Base-by-base conservation (phyloP, 148 eudicot species). In the Vaccinium vitisidaea region DNA sequence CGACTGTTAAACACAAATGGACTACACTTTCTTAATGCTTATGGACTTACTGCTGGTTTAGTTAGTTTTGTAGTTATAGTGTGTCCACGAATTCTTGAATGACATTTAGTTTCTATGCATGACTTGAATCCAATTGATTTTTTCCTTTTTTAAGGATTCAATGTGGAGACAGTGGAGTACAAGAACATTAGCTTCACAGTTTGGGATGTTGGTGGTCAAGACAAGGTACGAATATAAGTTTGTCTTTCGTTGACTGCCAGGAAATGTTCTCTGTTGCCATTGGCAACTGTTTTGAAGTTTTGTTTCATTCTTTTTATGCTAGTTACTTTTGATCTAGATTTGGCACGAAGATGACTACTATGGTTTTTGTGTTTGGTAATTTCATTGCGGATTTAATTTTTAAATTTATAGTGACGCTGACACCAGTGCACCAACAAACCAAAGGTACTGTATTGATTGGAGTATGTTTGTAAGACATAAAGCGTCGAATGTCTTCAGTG, bases 131-230 rank as follows among this genome's bases (percentile, higher is more conserved):
- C 46, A 25, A n/a, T 8, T 10, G 1, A 2, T 10, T 1, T 23
- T 65, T 65, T 43, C 25, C 19, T 67, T 54, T 19, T 77, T 50
- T 43, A 39, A 86, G 87, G 84, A 61, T 86, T 86, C 55, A 82
- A 86, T 43, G 87, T 86, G 75, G 87, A 86, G 79, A 86, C 88
- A 82, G 88, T 86, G 56, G 85, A 86, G 65, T 86, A 86, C 84
- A 86, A 86, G 82, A 86, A 82, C 85, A 86, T 86, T 52, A 82
- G 88, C 83, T 83, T 86, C 73, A 86, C 88, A 6, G 88, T 86
- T 67, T 86, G 88, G 88, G 88, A 86, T 78, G 88, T 86, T 55
- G 88, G 88, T 2, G 88, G 88, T 86, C 88, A 83, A 61, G 88
- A 86, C 76, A 86, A 86, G 85, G 88, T 86, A 79, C 11, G 43